These are phyloP conservation scores for Leccinum ochraceum DNA, from an alignment of 768 basidiomycete species.

Conservation along the genomic window DNA sequence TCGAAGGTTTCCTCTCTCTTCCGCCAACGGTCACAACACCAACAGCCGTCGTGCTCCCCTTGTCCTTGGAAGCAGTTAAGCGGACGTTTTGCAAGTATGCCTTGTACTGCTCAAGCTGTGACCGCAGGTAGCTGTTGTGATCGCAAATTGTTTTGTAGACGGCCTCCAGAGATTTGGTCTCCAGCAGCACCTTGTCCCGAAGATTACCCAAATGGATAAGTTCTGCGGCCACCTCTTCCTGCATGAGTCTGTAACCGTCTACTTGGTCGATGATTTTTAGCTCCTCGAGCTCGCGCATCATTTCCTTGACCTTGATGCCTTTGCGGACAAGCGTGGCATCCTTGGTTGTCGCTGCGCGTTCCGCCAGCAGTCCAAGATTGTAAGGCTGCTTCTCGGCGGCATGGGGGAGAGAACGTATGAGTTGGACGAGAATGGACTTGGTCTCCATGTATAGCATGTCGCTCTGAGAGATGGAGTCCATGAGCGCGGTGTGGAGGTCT, in stretches of 20 bases:
- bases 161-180: conserved; percentile 90
- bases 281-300: conserved; percentile 95
- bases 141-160: conserved; percentile 99
- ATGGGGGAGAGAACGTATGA: conserved; percentile 91
- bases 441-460: conserved; percentile 99
- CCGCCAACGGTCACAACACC: conserved; percentile 96
- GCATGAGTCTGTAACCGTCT: conserved; percentile 93
- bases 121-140: conserved; percentile 96
- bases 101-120: conserved; percentile 99
- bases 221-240: conserved; percentile 95
- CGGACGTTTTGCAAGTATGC: conserved; percentile 98
- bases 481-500: conserved; percentile 93
- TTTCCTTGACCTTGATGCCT: conserved; percentile 99
- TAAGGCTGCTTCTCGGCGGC: conserved; percentile 85
- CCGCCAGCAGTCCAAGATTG: conserved; percentile 85
- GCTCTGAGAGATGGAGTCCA: conserved; percentile 95
- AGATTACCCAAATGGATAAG: conserved; percentile 95
- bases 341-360: conserved; percentile 95
- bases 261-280: conserved; percentile 76
- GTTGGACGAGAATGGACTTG: conserved; percentile 98
- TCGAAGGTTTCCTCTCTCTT: conserved; percentile 92
- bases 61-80: conserved; percentile 83
- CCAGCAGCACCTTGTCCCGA: conserved; percentile 90
- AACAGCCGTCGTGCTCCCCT: conserved; percentile 83
- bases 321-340: conserved; percentile 94